Conservation (phyloP, 164 flowering plant genomes). For the Berberis vulgaris region DNA sequence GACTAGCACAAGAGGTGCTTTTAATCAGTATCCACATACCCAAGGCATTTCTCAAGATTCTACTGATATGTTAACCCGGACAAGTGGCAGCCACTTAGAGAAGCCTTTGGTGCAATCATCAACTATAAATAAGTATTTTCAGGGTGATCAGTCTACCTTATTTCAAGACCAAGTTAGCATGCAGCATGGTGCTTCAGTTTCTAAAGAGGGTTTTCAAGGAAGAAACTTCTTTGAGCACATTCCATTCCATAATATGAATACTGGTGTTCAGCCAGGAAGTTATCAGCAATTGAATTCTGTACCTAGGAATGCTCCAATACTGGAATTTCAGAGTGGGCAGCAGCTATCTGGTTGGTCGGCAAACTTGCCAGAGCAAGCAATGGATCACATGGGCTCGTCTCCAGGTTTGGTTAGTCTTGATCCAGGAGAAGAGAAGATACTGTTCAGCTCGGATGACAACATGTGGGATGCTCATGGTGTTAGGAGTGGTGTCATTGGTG, state of each 20-base stretch:
- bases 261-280: conserved; percentile 22
- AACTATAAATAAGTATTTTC: conserved; percentile 28
- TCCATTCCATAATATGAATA: conserved; percentile 24
- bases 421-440: conserved; percentile 63
- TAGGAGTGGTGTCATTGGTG: conserved; percentile 16
- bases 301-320: conserved; percentile 29
- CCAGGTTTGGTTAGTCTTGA: conserved; percentile 40
- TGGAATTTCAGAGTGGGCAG: conserved; percentile 35
- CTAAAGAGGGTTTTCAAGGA: conserved; percentile 38
- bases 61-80: conserved; percentile 24
- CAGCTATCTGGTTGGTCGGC: conserved; percentile 32
- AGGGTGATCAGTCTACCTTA: conserved; percentile 26
- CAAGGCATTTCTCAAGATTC: conserved; percentile 40
- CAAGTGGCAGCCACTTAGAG: conserved; percentile 26
- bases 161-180: conserved; percentile 27
- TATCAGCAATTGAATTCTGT: conserved; percentile 25
- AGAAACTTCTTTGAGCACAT: conserved; percentile 30
- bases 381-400: conserved; percentile 28
- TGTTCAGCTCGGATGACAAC: conserved; percentile 49
- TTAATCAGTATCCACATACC: conserved; percentile 31
- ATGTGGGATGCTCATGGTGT: conserved; percentile 44
- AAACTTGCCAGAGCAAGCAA: conserved; percentile 16
- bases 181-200: conserved; percentile 25
- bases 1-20: conserved; percentile 27
- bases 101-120: conserved; percentile 34